Evolutionary conservation across 768 basidiomycete species (phyloP), one percentile per base, ranked within the genome.

Genomic region (Rhodotorula babjevae): DNA sequence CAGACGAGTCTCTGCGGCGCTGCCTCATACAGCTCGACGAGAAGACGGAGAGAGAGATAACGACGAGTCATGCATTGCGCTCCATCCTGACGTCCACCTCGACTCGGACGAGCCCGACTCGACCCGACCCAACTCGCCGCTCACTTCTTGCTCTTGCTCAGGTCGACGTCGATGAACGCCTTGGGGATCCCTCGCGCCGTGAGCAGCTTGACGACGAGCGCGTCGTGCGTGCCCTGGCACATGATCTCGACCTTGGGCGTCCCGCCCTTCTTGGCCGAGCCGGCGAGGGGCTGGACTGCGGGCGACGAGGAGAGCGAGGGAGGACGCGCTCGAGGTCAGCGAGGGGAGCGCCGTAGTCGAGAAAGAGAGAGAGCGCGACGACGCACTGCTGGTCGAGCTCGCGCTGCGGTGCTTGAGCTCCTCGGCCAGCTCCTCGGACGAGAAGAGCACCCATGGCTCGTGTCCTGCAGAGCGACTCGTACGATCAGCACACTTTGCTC

Each of bases 141-240:
- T 46, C 44, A 72, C 46, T 68, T 68, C 55, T 73, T 68, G 10
- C 29, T 44, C 64, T 65, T 73, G 21, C 52, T 42, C 33, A 21
- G 14, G 44, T 72, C 74, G 16, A 75, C 70, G 31, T 75, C 74
- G 67, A 75, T 49, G 29, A 55, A 72, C 29, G 27, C 29, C 36
- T 52, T 63, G 42, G 74, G 70, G 19, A 75, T n/a, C 2, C 74
- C 74, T 8, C 29, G n/a, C 3, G 25, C 33, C 25, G n/a, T 33
- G 40, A 75, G 63, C 8, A 71, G 50, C 36, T 62, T 59, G 49
- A 31, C 46, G 42, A 75, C 67, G 50, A 75, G 67, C 23, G 61
- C 65, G 63, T 75, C 74, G 64, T 75, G 73, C n/a, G 73, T 70
- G 12, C 73, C 69, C 65, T 75, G 66, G 52, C 68, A 67, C 68